Evolutionary conservation across 306 rosid species (phyloP).

Genomic region (Gastrolobium bilobum): DNA sequence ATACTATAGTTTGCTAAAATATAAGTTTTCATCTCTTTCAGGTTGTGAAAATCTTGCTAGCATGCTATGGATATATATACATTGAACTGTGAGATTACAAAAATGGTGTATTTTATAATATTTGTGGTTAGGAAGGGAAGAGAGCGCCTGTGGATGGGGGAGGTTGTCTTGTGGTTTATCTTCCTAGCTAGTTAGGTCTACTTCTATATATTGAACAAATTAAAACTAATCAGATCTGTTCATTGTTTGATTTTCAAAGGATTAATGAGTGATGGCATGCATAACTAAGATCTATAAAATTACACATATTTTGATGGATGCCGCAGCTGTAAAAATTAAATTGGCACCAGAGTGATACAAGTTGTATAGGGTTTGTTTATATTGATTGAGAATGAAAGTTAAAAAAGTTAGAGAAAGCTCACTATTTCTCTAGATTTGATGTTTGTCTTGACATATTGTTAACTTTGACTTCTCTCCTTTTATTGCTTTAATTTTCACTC

Average conservation of each 20-base stretch:
- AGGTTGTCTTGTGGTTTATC: neutral
- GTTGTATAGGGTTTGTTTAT: neutral
- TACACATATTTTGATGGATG: neutral
- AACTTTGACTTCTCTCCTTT: conserved; percentile 17
- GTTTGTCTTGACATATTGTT: neutral
- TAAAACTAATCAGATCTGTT: neutral
- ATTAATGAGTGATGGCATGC: conserved; percentile 27
- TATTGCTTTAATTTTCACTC: neutral
- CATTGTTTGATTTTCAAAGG: neutral
- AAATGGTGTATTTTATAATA: neutral
- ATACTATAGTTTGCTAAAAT: conserved; percentile 1
- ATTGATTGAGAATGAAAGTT: neutral
- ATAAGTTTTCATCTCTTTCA: conserved; percentile 3
- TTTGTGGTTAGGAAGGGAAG: neutral
- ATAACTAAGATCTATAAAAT: neutral
- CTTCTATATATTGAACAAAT: neutral
- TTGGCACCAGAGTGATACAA: conserved; percentile 2
- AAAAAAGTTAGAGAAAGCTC: neutral
- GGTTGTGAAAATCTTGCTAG: conserved; percentile 7
- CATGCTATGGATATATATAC: neutral
- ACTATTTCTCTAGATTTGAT: neutral
- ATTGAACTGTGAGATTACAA: neutral
- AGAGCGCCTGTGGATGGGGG: neutral
- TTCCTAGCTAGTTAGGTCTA: neutral
- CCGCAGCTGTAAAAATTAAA: neutral